Evolutionary conservation across 768 basidiomycete genomes (phyloP), one percentile per base, ranked within the genome.

Genomic region (Hygrocybe coccinea): DNA sequence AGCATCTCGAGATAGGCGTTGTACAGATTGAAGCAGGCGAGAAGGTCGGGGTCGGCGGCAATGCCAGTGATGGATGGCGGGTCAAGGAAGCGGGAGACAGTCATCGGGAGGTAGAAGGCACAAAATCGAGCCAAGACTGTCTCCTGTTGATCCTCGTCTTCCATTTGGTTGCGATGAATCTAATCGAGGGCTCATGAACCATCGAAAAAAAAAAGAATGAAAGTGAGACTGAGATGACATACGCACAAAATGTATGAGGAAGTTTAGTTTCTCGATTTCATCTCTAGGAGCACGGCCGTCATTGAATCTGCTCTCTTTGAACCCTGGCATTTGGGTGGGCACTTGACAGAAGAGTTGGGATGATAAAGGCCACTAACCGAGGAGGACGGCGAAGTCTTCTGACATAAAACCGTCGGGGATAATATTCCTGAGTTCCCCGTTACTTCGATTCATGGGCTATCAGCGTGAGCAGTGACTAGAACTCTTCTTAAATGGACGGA

Each of bases 1-100:
- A 69, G 46, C 45, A 67, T 60, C 49, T 67, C 61, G 45, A 64
- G 45, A 48, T 64, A 69, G 1, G 61, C 56, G 43, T 67, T 68
- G 55, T 64, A 61, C 25, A 69, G 55, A 15, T 54, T 55, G 38
- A 62, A 61, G 21, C 63, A 62, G 7, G 58, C 49, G 24, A 55
- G 41, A 8, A 63, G 15, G 14, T 60, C 60, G 5, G 55, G 21
- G 34, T 35, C 54, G 36, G 60, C 50, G 11, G 34, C n/a, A 24
- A 52, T 46, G 6, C 41, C 36, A 5, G 59, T 35, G n/a, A 60
- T 49, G 15, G 56, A 38, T 3, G 60, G 60, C 8, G 62, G 61
- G 12, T 64, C 56, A 24, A 65, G 52, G 52, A 65, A 66, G 52
- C 57, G 56, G 38, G 60, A 55, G 24, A 69, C 59, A 29, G 64